A percentile compares a stretch with the other conserved stretches of the same genome.
These are phyloP conservation scores for Pichia sp. DNA, from an alignment of 1,139 yeast genomes.

Conservation along the genomic window DNA sequence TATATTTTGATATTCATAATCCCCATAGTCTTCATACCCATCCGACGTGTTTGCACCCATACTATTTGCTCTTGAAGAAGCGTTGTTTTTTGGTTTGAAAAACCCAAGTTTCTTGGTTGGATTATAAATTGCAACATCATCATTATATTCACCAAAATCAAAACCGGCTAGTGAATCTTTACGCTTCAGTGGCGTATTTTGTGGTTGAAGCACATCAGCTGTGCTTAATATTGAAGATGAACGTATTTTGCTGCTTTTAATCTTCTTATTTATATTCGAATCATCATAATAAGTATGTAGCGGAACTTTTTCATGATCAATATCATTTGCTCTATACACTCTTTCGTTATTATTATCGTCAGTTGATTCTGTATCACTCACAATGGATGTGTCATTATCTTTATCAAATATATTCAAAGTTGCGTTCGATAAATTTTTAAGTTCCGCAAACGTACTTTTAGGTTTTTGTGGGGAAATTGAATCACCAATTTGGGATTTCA, in stretches of 20 bases:
- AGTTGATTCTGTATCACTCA: background rate
- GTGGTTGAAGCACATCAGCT: conserved; percentile 3
- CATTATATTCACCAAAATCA: conserved; percentile 3
- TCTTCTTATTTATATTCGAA: conserved; percentile 1
- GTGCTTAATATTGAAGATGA: conserved; percentile 4
- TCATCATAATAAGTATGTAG: conserved; percentile 4
- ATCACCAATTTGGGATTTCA: conserved; percentile 4
- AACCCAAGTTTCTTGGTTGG: background rate
- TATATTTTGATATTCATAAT: conserved; percentile 3
- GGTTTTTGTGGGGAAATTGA: background rate
- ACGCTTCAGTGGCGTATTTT: background rate
- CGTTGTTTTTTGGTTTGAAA: background rate
- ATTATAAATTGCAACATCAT: conserved; percentile 5
- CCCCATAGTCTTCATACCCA: conserved; percentile 5
- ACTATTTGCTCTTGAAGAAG: background rate
- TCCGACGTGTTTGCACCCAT: background rate
- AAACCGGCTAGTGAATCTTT: background rate
- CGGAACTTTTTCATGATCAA: background rate
- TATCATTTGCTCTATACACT: background rate
- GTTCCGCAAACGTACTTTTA: background rate
- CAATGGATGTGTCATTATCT: background rate
- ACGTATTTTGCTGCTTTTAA: background rate
- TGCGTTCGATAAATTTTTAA: conserved; percentile 1
- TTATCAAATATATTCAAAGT: conserved; percentile 4
- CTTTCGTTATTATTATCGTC: background rate